Evolutionary conservation across 805 yeast genomes (phyloP), one percentile per base, ranked within the genome.

Genomic region (Brettanomyces sp.): DNA sequence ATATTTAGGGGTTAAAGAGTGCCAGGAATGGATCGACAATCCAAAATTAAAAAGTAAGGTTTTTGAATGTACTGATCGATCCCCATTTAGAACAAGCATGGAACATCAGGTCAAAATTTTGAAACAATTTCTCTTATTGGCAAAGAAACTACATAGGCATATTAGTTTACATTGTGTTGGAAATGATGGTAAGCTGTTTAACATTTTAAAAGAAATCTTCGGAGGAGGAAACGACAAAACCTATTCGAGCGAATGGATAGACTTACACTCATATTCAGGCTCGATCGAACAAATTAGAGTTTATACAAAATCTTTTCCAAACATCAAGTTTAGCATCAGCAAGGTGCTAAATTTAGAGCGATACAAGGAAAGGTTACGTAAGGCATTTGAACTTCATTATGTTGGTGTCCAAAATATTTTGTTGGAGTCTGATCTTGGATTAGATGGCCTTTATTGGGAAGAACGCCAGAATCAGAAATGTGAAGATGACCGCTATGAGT

Each of bases 211-310:
- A 13, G 45, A 58, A 1, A 64, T 79, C 4, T 57, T 54, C 14
- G 44, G 46, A 41, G 42, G 23, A 25, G 21, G 36, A 3, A 14
- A 40, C 1, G 14, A 14, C n/a, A 11, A 36, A 9, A 55, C 36
- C 36, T 46, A 46, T 33, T 52, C 53, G 2, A 58, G 61, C 9
- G 61, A 73, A 3, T 59, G 67, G 3, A 62, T 89, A 1, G 77
- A 86, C 36, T 68, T 93, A 23, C 98, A 91, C 58, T 87, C 96
- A 0, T 93, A 80, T 60, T 78, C 88, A 6, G 98, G 98, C 0
- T 82, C 95, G 2, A 50, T 70, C 0, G 96, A 88, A 39, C 87
- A 80, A 48, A 75, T 82, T 13, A 58, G 66, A 45, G 45, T 67
- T 39, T 76, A 82, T 71, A 56, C 74, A 42, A 64, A 64, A 49